These are phyloP conservation scores for Eudorina sp. DNA, from an alignment of 139 green algal species.

Conservation along the genomic window DNA sequence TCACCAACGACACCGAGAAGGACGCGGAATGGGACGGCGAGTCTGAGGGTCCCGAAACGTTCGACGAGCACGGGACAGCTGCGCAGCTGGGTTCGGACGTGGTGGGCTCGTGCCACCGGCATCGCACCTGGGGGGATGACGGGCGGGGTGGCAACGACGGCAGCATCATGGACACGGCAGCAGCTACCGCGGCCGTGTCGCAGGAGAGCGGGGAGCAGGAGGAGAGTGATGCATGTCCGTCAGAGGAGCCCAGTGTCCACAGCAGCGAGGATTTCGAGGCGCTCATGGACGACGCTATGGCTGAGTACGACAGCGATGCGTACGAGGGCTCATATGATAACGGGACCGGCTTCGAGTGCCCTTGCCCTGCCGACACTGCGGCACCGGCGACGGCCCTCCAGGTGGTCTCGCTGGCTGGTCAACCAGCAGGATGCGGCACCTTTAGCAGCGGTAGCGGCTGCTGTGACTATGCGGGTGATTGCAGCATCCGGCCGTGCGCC, in stretches of 20 bases:
- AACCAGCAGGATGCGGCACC: neutral
- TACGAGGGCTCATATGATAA: slow-evolving; percentile 2
- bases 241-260: neutral
- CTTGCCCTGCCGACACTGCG: neutral
- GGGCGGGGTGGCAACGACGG: neutral
- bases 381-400: neutral
- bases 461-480: neutral
- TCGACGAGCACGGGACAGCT: slow-evolving; percentile 33
- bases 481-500: neutral
- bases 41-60: slow-evolving; percentile 3
- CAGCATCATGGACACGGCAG: neutral
- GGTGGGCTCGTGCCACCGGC: neutral
- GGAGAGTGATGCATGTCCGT: neutral
- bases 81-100: slow-evolving; percentile 1
- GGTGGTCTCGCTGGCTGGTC: neutral
- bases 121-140: neutral
- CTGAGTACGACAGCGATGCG: slow-evolving; percentile 36
- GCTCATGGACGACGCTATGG: slow-evolving; percentile 34
- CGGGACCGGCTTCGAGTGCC: neutral
- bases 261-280: slow-evolving; percentile 39
- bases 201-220: neutral
- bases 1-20: neutral
- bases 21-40: neutral
- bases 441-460: neutral
- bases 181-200: neutral